Conservation (phyloP, 108 stramenopile genomes). For the Skeletonema potamos region DNA sequence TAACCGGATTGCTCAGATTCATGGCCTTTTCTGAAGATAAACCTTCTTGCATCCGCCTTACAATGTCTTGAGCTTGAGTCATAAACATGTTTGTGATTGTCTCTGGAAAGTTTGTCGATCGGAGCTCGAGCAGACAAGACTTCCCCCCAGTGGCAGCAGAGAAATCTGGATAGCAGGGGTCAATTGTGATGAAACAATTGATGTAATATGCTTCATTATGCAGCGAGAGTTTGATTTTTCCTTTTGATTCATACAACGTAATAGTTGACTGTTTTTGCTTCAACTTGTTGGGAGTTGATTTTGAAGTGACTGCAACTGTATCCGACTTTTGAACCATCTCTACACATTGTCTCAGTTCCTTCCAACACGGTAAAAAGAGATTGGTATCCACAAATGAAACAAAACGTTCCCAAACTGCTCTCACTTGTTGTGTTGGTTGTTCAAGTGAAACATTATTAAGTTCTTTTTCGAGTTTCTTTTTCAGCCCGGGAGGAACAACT, state of each 20-base stretch:
- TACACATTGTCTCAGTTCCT: conserved; percentile 30
- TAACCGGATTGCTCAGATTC: conserved; percentile 50
- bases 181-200: conserved; percentile 36
- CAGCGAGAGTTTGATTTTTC: conserved; percentile 38
- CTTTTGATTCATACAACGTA: conserved; percentile 36
- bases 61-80: conserved; percentile 49
- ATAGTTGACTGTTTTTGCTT: conserved; percentile 26
- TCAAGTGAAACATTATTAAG: conserved; percentile 18
- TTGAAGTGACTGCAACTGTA: background rate
- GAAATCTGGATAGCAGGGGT: conserved; percentile 49
- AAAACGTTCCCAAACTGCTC: conserved; percentile 22
- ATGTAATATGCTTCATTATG: conserved; percentile 34
- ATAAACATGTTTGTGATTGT: conserved; percentile 49
- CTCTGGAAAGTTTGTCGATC: conserved; percentile 51
- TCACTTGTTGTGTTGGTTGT: conserved; percentile 31
- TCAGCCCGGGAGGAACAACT: conserved; percentile 48
- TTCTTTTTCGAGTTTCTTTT: conserved; percentile 55
- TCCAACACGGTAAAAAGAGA: conserved; percentile 53
- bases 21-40: conserved; percentile 35
- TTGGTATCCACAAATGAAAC: conserved; percentile 46
- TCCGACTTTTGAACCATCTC: conserved; percentile 28
- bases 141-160: conserved; percentile 24
- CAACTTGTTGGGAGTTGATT: background rate
- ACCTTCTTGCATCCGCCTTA: conserved; percentile 49
- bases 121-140: conserved; percentile 31